Conservation (phyloP, 2,329 filamentous ascomycete species). For the Phyllosticta citriasiana region DNA sequence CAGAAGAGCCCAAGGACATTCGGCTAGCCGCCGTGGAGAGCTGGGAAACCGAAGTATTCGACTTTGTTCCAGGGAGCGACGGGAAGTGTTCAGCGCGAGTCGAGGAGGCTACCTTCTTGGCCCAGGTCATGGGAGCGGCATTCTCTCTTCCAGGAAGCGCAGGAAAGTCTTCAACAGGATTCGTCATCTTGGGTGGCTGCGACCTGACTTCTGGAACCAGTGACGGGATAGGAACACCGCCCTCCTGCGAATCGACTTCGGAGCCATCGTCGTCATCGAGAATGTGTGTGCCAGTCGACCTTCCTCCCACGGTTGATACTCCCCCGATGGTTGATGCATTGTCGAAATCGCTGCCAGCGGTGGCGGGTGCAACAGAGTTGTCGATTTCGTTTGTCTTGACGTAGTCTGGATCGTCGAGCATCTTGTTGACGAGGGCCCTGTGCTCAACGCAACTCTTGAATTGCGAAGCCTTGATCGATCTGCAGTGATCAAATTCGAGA, state of each 20-base stretch:
- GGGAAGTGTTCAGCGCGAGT: background rate
- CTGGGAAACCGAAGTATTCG: background rate
- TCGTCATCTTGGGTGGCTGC: background rate
- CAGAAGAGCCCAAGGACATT: background rate
- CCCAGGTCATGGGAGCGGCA: background rate
- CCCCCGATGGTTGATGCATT: background rate
- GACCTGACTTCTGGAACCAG: background rate
- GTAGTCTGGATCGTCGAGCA: slow-evolving; percentile 17
- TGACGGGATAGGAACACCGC: background rate
- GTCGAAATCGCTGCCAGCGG: slow-evolving; percentile 8
- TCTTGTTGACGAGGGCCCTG: slow-evolving; percentile 36
- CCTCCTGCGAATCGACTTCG: background rate
- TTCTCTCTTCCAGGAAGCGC: background rate
- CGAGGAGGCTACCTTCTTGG: background rate
- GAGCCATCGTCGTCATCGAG: background rate
- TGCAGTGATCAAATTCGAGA: slow-evolving; percentile 44
- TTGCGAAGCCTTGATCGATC: slow-evolving; percentile 29
- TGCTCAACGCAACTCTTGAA: slow-evolving; percentile 42
- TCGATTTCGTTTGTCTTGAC: slow-evolving; percentile 2
- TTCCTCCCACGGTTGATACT: background rate
- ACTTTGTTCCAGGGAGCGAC: background rate
- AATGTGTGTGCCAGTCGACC: background rate
- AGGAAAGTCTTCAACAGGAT: background rate
- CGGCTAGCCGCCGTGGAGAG: background rate
- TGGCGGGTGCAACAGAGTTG: slow-evolving; percentile 20